A percentile compares a stretch with the other conserved stretches of the same genome.
These are phyloP conservation scores for Camptophora hylomeconis DNA, from an alignment of 2,329 filamentous ascomycete genomes.

Conservation along the genomic window DNA sequence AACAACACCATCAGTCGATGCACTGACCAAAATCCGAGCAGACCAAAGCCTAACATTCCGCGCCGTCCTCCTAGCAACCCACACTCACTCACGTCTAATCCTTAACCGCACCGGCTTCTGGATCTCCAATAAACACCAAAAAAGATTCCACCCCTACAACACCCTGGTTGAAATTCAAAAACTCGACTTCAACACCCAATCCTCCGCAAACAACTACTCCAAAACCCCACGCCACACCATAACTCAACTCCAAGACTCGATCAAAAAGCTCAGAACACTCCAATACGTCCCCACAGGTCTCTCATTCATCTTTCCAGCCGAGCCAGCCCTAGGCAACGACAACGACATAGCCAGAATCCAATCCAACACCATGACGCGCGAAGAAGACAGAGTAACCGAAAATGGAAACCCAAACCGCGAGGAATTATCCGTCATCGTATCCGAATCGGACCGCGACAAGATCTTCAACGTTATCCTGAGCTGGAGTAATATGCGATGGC, in stretches of 20 bases:
- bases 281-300: too few species aligned
- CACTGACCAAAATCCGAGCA: neutral
- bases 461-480: conserved; percentile 18
- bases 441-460: conserved; percentile 15
- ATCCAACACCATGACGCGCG: too few species aligned
- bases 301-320: too few species aligned
- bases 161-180: conserved; percentile 12
- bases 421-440: conserved; percentile 7
- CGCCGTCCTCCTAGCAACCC: conserved; percentile 3
- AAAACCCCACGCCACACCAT: too few species aligned
- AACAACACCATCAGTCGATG: conserved; percentile 2
- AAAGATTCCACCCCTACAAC: neutral
- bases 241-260: too few species aligned
- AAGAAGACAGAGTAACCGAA: too few species aligned
- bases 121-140: neutral
- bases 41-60: conserved; percentile 4
- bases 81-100: conserved; percentile 3
- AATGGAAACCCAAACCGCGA: too few species aligned
- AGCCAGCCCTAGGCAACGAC: too few species aligned
- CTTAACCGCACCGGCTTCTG: conserved; percentile 5
- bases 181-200: conserved; percentile 4
- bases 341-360: too few species aligned
- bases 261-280: too few species aligned
- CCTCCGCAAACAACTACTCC: neutral
- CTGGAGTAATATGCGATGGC: conserved; percentile 17